phyloP scores from a whole-genome alignment of 2,329 filamentous ascomycete species.

The Colletotrichum eremochloae region DNA sequence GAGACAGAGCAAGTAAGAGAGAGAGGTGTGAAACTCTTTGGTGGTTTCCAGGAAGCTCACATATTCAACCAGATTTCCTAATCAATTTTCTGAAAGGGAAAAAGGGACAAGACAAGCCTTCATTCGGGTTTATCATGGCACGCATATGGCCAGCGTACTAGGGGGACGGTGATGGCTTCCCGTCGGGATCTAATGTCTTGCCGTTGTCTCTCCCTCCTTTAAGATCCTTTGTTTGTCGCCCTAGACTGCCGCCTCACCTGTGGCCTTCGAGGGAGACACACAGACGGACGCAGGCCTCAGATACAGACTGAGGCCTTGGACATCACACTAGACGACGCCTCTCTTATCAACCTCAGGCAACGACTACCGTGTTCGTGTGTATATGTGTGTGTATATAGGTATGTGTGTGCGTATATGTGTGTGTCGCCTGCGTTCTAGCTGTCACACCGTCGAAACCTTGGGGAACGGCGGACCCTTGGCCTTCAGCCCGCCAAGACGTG shows the following conservation, averaged over 20 bases:
- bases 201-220: background rate
- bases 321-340: background rate
- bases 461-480: background rate
- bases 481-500: slow-evolving; percentile 2
- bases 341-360: background rate
- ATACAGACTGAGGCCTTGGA: background rate
- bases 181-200: slow-evolving; percentile 8
- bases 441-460: background rate
- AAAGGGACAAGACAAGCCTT: background rate
- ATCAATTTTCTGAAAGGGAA: background rate
- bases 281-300: background rate
- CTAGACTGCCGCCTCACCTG: background rate
- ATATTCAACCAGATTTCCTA: slow-evolving; percentile 12
- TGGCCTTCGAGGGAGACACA: background rate
- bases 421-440: background rate
- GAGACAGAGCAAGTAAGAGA: background rate
- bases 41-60: slow-evolving; percentile 17
- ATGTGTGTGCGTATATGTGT: no score
- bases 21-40: slow-evolving; percentile 1
- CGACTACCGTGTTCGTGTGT: background rate
- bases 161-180: background rate
- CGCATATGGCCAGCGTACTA: background rate
- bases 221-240: background rate
- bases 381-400: no score
- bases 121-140: background rate